A percentile compares a stretch with the other conserved stretches of the same genome.
Evolutionary conservation across 2,329 filamentous ascomycete species (phyloP).

Genomic region (Anthostomella pinea): DNA sequence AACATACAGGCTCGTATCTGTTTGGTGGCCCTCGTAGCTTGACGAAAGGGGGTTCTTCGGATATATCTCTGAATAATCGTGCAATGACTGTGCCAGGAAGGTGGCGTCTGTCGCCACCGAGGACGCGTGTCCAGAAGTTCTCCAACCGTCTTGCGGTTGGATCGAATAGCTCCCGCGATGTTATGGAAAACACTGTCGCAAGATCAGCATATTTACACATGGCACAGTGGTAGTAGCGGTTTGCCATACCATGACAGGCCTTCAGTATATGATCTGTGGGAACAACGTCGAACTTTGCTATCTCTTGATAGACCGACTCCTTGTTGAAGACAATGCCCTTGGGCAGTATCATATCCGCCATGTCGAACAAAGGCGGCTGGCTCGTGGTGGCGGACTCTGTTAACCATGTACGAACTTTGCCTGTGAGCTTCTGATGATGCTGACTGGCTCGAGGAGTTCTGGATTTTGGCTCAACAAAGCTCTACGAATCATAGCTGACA

Average conservation of each 20-base stretch:
- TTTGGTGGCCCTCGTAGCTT: constrained; percentile 53
- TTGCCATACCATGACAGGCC: constrained; percentile 53
- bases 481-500: constrained; percentile 20
- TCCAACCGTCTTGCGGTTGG: constrained; percentile 62
- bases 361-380: constrained; percentile 25
- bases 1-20: constrained; percentile 51
- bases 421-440: constrained; percentile 13
- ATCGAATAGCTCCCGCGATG: constrained; percentile 55
- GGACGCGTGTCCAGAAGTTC: constrained; percentile 66
- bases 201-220: constrained; percentile 14
- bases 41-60: constrained; percentile 55
- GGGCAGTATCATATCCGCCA: constrained; percentile 46
- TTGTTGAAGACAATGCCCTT: constrained; percentile 57
- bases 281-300: constrained; percentile 49
- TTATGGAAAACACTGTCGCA: constrained; percentile 56
- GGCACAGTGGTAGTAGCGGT: background rate
- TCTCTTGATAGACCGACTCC: constrained; percentile 49
- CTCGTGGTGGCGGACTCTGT: constrained; percentile 15
- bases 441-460: constrained; percentile 16
- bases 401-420: constrained; percentile 12
- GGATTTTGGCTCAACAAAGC: constrained; percentile 13
- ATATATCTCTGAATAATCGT: constrained; percentile 56
- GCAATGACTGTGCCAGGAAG: constrained; percentile 54
- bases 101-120: constrained; percentile 54
- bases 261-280: constrained; percentile 52